Evolutionary conservation across 768 basidiomycete species (phyloP).

Genomic region (Rhodocollybia butyracea): DNA sequence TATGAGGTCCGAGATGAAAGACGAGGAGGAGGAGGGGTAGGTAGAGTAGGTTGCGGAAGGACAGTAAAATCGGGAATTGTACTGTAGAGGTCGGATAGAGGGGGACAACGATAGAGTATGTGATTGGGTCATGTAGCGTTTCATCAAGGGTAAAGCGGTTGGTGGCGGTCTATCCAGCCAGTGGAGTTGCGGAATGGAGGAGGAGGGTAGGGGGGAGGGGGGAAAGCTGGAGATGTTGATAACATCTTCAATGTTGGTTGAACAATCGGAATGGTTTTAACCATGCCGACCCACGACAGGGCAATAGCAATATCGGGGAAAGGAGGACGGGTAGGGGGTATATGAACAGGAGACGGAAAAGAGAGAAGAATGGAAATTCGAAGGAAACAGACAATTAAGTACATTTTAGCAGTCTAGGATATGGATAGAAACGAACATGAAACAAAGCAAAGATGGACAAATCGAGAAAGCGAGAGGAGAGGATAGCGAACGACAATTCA

Average conservation of each 20-base stretch:
- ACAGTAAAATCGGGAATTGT: neutral
- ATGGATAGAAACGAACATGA: neutral
- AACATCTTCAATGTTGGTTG: neutral
- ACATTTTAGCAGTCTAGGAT: neutral
- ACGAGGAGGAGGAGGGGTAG: neutral
- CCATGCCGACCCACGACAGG: neutral
- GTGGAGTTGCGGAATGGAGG: neutral
- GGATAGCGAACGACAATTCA: constrained; percentile 6
- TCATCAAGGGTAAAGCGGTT: too few species aligned
- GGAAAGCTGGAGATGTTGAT: neutral
- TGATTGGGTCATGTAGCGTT: neutral
- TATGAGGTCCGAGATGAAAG: neutral
- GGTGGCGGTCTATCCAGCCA: neutral
- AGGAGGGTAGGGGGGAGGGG: neutral
- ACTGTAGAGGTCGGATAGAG: constrained; percentile 1
- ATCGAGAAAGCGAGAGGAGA: neutral
- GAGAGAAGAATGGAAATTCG: neutral
- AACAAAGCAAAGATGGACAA: neutral
- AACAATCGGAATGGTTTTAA: neutral
- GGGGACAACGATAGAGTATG: neutral
- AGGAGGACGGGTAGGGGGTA: neutral
- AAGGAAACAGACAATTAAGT: neutral
- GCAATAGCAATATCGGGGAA: neutral
- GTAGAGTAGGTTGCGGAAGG: neutral
- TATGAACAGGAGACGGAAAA: neutral